Base-by-base conservation (phyloP, 495 filamentous ascomycete species). In the Penicillium antarcticum region DNA sequence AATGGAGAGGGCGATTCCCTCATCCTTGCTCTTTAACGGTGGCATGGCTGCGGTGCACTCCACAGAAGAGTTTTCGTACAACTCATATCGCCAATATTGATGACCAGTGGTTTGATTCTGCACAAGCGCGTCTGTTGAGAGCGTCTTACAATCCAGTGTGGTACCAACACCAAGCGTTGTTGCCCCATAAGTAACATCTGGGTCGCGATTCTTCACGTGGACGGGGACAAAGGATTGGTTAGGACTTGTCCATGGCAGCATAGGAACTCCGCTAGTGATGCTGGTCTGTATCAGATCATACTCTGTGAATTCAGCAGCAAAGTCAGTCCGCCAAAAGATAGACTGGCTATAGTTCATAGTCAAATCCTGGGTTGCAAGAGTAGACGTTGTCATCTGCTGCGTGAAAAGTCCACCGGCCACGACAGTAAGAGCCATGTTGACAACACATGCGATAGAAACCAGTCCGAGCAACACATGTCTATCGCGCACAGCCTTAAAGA, bases 241-340 rank as follows among this genome's bases (percentile, higher is more conserved):
- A 2, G 69, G 42, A 33, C 62, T 66, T 0, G 68, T 72, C 71
- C 71, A 74, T 1, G 71, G 51, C 7, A 72, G 53, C 52, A 74
- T 55, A 3, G 71, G 64, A 2, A 72, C 60, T 1, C 67, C 69
- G 29, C 69, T 72, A 3, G 60, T 71, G 37, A 74, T 69, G 23
- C 71, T 72, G 11, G 67, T 69, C 34, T 74, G 71, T 9, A 74
- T 72, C 33, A 74, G 46, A 33, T 72, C 69, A 52, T 72, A 72
- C 39, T 71, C 69, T 1, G 67, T 72, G 42, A 74, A 72, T 26
- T 72, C 64, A 12, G 62, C 66, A 0, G 71, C 64, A 52, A 72
- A 72, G 23, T 72, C 68, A n/a, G 58, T 67, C 11, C 47, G 56
- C 38, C 42, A 62, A 10, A 74, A 69, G 4, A 51, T 52, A 4